Evolutionary conservation across 208 protist genomes (phyloP), one percentile per base, ranked within the genome.

Genomic region (Wallacemonas sp.): DNA sequence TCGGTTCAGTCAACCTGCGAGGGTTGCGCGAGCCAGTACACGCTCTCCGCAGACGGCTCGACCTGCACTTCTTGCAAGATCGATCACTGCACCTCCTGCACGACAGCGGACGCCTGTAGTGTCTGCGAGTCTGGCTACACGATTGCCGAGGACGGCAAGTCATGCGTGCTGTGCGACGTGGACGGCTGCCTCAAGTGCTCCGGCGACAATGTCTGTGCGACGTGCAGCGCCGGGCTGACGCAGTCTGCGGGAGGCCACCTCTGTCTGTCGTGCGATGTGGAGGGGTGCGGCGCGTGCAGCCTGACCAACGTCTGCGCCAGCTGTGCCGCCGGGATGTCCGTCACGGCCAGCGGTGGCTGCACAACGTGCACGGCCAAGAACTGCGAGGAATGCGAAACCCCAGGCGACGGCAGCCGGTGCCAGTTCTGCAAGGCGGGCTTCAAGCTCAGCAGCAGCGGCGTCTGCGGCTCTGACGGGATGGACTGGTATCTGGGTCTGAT

Each of bases 151-250:
- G 52, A 59, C 1, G 52, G 52, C 31, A 33, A 41, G n/a, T 59
- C 52, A 10, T 59, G 52, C n/a, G 52, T 59, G 52, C 29, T 14
- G 32, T 59, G 52, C 31, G 52, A 59, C 16, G 52, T 59, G 14
- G 52, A 59, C 8, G 52, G 52, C 31, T 59, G 52, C 20, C 18
- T 59, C 31, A 41, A 12, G 52, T 59, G 52, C 52, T 59, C 52
- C 32, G 11, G 18, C n/a, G 52, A 59, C 52, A 59, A 59, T 22
- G 52, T 59, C 16, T 59, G 52, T 29, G 32, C 29, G 4, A 3
- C 36, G 52, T 59, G 52, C 22, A 29, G 3, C 18, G 16, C 26
- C 16, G 52, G 52, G 3, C 32, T 59, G 8, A 23, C 52, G 16
- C 26, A 41, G 31, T 36, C 52, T 3, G 52, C 52, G 3, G 52